Base-by-base conservation (phyloP, 73 alveolate genomes). In the Symbiodinium natans region DNA sequence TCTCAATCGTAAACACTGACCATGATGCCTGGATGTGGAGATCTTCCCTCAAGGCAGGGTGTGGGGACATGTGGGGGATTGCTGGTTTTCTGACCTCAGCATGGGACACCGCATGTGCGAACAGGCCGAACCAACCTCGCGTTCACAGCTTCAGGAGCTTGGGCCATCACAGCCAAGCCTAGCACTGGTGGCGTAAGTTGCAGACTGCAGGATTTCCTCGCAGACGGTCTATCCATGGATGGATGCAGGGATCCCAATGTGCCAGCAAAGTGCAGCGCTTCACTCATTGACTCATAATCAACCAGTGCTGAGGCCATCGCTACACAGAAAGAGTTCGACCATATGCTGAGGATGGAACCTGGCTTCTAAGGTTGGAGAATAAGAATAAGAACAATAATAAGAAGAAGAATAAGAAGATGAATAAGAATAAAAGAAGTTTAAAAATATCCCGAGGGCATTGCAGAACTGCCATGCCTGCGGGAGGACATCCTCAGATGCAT, bases 271-370 rank as follows among this genome's bases (percentile, higher is more conserved):
- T n/a, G n/a, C n/a, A n/a, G n/a, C n/a, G n/a, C n/a, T n/a, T n/a
- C n/a, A n/a, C n/a, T n/a, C n/a, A n/a, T n/a, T n/a, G n/a, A n/a
- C n/a, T n/a, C n/a, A n/a, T n/a, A n/a, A n/a, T n/a, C n/a, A n/a
- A n/a, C n/a, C n/a, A n/a, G n/a, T n/a, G n/a, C n/a, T n/a, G n/a
- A 63, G 80, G 80, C 80, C 80, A 63, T 29, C 80, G 36, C 80
- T 19, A 63, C 80, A 63, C 80, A 29, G 80, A 63, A 29, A 63
- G 80, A 1, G 80, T n/a, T 63, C 80, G 80, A 11, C 80, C 80
- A 1, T 63, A 29, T 23, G 11, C 80, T 3, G 80, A 63, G 80
- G 80, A 63, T 17, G 21, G 13, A 9, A 46, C 59, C 4, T 17
- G 80, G 38, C 17, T 36, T 2, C 19, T 23, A n/a, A 13, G 13